Conservation (phyloP, 2,329 filamentous ascomycete species). For the Fusarium dlaminii region DNA sequence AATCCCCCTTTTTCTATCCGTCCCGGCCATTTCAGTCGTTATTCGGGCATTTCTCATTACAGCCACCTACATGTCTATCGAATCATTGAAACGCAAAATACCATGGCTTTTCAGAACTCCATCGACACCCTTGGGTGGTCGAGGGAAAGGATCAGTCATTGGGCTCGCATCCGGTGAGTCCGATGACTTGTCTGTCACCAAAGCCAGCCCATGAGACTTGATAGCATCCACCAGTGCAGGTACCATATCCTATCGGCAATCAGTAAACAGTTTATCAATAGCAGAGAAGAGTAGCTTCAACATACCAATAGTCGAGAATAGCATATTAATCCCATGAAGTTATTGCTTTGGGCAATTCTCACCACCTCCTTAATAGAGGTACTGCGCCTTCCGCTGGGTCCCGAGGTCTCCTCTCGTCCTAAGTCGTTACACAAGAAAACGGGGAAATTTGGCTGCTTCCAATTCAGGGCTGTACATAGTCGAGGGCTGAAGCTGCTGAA, state of each 20-base stretch:
- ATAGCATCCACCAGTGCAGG: conserved; percentile 92
- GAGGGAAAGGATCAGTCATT: conserved; percentile 61
- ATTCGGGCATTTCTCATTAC: conserved; percentile 37
- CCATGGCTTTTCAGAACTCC: conserved; percentile 87
- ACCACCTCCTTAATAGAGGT: conserved; percentile 96
- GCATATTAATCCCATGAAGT: conserved; percentile 97
- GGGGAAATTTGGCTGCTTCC: conserved; percentile 99
- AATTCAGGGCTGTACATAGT: conserved; percentile 94
- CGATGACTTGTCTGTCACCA: conserved; percentile 87
- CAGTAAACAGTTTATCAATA: not conserved
- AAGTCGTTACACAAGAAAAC: conserved; percentile 96
- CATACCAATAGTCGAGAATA: conserved; percentile 85
- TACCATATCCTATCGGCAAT: conserved; percentile 77
- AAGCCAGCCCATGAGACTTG: conserved; percentile 90
- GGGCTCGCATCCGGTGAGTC: conserved; percentile 56
- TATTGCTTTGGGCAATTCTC: conserved; percentile 91
- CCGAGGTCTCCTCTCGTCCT: conserved; percentile 66
- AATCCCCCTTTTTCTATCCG: conserved; percentile 27
- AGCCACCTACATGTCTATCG: conserved; percentile 71
- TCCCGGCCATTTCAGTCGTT: conserved; percentile 21
- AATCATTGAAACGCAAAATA: conserved; percentile 91
- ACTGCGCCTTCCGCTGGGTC: conserved; percentile 72
- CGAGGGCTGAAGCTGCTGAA: conserved; percentile 93
- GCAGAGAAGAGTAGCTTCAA: conserved; percentile 25
- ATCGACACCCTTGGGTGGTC: conserved; percentile 83